Evolutionary conservation across 306 rosid species (phyloP).

Genomic region (Rubus parviflorus): DNA sequence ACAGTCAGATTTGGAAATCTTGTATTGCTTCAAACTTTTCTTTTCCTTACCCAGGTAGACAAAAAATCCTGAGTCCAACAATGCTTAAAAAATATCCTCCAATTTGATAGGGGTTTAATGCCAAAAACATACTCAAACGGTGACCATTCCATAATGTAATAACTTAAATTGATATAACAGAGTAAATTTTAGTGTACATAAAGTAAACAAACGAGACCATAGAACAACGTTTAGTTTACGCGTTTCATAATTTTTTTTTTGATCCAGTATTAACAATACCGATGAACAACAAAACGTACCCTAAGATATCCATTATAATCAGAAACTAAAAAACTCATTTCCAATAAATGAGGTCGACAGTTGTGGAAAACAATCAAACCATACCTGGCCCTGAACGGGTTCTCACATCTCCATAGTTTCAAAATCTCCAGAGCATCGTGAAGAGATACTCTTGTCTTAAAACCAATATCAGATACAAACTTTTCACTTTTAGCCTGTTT

Average conservation of each 20-base stretch:
- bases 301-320: background rate
- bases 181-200: background rate
- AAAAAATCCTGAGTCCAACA: background rate
- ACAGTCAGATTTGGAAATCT: no score
- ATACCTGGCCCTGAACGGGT: conserved; percentile 73
- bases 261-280: background rate
- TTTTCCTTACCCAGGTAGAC: background rate
- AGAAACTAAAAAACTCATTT: background rate
- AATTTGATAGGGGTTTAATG: background rate
- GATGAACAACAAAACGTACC: background rate
- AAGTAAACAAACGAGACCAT: background rate
- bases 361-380: background rate
- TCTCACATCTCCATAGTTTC: conserved; percentile 56
- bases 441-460: conserved; percentile 73
- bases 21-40: no score
- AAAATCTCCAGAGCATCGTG: conserved; percentile 62
- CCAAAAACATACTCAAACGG: background rate
- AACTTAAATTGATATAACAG: background rate
- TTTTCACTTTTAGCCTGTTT: conserved; percentile 72
- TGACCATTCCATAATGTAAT: background rate
- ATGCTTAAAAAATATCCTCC: background rate
- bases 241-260: background rate
- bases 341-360: background rate
- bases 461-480: conserved; percentile 63
- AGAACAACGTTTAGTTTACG: background rate